These are phyloP conservation scores for Phanerochaete carnosa DNA, from an alignment of 768 basidiomycete species.

Conservation along the genomic window DNA sequence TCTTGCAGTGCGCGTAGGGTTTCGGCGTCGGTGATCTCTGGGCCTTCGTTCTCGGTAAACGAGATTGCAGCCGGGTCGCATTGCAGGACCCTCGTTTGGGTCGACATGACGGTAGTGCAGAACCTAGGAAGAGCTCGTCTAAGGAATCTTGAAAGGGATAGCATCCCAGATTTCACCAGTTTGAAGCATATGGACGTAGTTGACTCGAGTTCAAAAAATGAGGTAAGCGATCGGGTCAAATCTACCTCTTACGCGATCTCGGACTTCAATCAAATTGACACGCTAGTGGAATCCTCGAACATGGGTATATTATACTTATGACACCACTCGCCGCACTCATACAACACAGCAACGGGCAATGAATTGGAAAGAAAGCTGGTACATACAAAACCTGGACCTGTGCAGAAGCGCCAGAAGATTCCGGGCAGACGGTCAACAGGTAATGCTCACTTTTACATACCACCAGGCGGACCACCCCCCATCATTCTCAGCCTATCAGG, in stretches of 20 bases:
- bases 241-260: background rate
- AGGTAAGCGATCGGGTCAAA: constrained; percentile 2
- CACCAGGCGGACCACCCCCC: constrained; percentile 28
- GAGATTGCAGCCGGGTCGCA: constrained; percentile 65
- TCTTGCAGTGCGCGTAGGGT: constrained; percentile 51
- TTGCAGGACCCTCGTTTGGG: constrained; percentile 41
- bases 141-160: background rate
- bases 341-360: background rate
- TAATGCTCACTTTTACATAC: constrained; percentile 14
- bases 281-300: background rate
- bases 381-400: background rate
- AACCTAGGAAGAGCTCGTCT: constrained; percentile 1
- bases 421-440: background rate
- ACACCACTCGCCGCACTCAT: background rate
- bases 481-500: constrained; percentile 85
- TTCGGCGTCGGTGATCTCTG: constrained; percentile 45
- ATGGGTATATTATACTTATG: background rate
- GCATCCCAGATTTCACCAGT: background rate
- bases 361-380: background rate
- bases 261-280: background rate
- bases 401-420: background rate
- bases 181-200: background rate
- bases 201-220: constrained; percentile 3
- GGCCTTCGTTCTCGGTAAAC: constrained; percentile 46
- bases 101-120: constrained; percentile 17